Percentiles rank a stretch among this genome's conserved stretches.
Evolutionary conservation across 768 basidiomycete genomes (phyloP).

Genomic region (Naganishia onofrii): DNA sequence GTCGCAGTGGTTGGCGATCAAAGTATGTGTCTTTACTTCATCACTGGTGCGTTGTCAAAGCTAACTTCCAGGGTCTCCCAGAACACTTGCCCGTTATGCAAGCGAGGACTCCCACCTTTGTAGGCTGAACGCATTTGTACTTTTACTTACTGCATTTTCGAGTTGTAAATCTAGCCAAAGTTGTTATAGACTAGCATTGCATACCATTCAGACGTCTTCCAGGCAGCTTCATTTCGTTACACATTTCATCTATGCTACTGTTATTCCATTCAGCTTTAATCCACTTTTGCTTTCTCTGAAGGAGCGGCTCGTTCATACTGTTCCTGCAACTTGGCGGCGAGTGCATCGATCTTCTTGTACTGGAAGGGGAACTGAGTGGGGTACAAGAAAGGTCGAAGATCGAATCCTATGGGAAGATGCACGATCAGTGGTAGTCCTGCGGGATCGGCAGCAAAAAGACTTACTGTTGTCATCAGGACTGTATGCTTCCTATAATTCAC

Average conservation of each 20-base stretch:
- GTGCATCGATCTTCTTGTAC: slow-evolving; percentile 88
- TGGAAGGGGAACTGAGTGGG: slow-evolving; percentile 94
- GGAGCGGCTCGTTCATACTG: slow-evolving; percentile 22
- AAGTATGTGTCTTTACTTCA: slow-evolving; percentile 55
- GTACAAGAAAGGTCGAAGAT: slow-evolving; percentile 93
- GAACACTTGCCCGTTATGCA: slow-evolving; percentile 92
- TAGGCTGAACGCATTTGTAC: slow-evolving; percentile 48
- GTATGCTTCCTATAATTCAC: slow-evolving; percentile 73
- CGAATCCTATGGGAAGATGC: slow-evolving; percentile 66
- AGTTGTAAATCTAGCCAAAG: slow-evolving; percentile 21
- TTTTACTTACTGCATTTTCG: slow-evolving; percentile 3
- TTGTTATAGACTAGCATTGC: not conserved
- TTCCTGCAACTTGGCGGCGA: slow-evolving; percentile 68
- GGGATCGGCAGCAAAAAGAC: slow-evolving; percentile 41
- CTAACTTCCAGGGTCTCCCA: slow-evolving; percentile 62
- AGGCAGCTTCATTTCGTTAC: not conserved
- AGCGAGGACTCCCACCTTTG: slow-evolving; percentile 75
- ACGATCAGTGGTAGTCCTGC: not conserved
- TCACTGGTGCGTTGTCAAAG: slow-evolving; percentile 12
- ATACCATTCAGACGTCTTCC: not conserved
- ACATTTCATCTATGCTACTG: not conserved
- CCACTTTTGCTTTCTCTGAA: slow-evolving; percentile 27
- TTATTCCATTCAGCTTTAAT: not conserved
- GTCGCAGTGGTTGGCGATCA: slow-evolving; percentile 56
- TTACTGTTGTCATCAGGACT: slow-evolving; percentile 93